Percentiles rank a stretch among this genome's conserved stretches.
phyloP scores from a whole-genome alignment of 139 green algal species.

The Chlorella ohadii region DNA sequence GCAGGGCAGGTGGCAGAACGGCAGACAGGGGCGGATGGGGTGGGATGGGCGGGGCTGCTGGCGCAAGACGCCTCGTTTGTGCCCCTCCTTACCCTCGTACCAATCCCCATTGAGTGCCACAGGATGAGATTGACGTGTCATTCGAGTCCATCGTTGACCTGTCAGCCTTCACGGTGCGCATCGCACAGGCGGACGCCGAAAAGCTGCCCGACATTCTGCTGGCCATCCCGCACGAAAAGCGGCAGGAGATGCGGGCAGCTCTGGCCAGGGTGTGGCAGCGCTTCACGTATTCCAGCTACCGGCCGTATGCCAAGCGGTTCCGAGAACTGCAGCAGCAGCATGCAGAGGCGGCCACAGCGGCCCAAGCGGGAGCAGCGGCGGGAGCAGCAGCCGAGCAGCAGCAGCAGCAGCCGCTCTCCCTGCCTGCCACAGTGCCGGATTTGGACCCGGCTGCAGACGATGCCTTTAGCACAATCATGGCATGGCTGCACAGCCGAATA shows the following conservation, averaged over 20 bases:
- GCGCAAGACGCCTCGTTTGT: too few relatives aligned
- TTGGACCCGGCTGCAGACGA: constrained; percentile 11
- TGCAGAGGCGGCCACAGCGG: too few relatives aligned
- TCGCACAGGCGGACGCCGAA: constrained; percentile 46
- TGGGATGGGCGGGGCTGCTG: too few relatives aligned
- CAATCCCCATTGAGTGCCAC: too few relatives aligned
- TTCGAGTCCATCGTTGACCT: constrained; percentile 49
- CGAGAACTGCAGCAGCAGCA: neutral
- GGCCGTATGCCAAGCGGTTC: neutral
- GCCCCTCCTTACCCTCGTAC: too few relatives aligned
- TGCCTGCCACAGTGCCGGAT: neutral
- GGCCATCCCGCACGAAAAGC: constrained; percentile 30
- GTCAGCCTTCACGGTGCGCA: constrained; percentile 44
- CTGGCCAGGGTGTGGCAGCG: constrained; percentile 11
- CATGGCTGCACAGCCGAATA: constrained; percentile 19
- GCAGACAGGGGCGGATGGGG: too few relatives aligned
- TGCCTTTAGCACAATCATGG: constrained; percentile 19
- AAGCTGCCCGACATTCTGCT: constrained; percentile 59
- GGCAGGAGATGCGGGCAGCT: constrained; percentile 48
- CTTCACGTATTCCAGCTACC: neutral
- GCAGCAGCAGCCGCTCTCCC: neutral
- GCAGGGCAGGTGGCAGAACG: too few relatives aligned
- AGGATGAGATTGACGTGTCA: constrained; percentile 44
- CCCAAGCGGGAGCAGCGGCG: neutral
- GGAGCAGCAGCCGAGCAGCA: neutral